Base-by-base conservation (phyloP, 177 flowering plant genomes). In the Vitis hybrid region DNA sequence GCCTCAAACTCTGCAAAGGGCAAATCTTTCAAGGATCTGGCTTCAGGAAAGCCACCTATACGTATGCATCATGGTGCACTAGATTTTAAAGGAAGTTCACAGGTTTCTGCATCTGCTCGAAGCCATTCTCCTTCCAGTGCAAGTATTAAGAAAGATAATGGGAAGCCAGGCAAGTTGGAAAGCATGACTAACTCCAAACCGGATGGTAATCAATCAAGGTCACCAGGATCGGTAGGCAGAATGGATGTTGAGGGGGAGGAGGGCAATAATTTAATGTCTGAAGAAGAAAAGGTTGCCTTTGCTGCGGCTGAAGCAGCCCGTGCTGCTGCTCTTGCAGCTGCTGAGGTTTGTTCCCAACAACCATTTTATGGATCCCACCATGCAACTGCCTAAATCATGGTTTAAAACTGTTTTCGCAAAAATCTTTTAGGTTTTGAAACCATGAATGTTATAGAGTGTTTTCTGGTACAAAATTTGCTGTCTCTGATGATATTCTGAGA, bases 271-370 rank as follows among this genome's bases (percentile, higher is more conserved):
- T 62, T 74, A 24, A 77, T 94, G 85, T 84, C 99, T 66, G 90
- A 94, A 78, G 99, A 92, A 83, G 99, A 94, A 75, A 78, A 79
- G 80, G 94, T 95, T 85, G 97, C 92, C 59, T 73, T 96, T 76
- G 92, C 92, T 79, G 98, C 91, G 47, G 98, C 92, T 44, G 97
- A 92, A 82, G 91, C 92, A 57, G 99, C 99, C 80, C 91, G 88
- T 53, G 90, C 90, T 73, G 92, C 92, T 6, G 99, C 95, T 51
- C 74, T 83, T 81, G 94, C 95, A 59, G 99, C 99, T 84, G 97
- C 97, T 19, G 81, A 96, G 99, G 99, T 94, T 73, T 72, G 90
- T 72, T 62, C 71, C 50, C 24, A 8, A 62, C 20, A 15, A 24
- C 28, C 11, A 66, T 55, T 38, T 38, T 38, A 38, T 38, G 31